Percentiles rank a stretch among this genome's conserved stretches.
Conservation (phyloP, 1,284 basidiomycete genomes). For the Heterobasidion occidentale region DNA sequence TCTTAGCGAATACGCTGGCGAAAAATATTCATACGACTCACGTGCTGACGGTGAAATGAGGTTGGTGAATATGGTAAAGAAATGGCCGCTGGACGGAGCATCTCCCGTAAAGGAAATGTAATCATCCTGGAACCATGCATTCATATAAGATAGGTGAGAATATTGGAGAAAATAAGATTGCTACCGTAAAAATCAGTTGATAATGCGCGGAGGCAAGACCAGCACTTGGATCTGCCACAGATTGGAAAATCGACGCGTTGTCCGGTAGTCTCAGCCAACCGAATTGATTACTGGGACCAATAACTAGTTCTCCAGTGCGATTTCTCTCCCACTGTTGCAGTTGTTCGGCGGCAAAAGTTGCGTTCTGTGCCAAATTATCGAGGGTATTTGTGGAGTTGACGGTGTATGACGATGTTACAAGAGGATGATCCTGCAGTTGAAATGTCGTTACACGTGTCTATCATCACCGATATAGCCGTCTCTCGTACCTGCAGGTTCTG, state of each 20-base stretch:
- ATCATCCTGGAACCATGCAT: neutral
- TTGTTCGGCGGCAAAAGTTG: conserved; percentile 10
- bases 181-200: conserved; percentile 11
- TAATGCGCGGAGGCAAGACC: conserved; percentile 11
- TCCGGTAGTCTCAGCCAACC: conserved; percentile 12
- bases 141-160: too few relatives aligned
- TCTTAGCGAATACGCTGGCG: neutral
- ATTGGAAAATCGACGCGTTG: conserved; percentile 9
- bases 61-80: conserved; percentile 6
- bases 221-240: conserved; percentile 11
- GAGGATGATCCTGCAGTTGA: conserved; percentile 22
- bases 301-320: conserved; percentile 8
- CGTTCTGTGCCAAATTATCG: conserved; percentile 14
- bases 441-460: neutral
- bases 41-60: conserved; percentile 8
- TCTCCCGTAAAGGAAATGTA: conserved; percentile 2
- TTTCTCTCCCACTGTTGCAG: conserved; percentile 19
- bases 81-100: conserved; percentile 3
- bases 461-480: too few relatives aligned
- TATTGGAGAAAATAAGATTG: neutral
- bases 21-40: neutral
- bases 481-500: conserved; percentile 26
- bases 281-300: conserved; percentile 9
- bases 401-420: conserved; percentile 18
- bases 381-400: conserved; percentile 21